Evolutionary conservation across 306 rosid genomes (phyloP).

Genomic region (cucumber (Cucumis sativus)): DNA sequence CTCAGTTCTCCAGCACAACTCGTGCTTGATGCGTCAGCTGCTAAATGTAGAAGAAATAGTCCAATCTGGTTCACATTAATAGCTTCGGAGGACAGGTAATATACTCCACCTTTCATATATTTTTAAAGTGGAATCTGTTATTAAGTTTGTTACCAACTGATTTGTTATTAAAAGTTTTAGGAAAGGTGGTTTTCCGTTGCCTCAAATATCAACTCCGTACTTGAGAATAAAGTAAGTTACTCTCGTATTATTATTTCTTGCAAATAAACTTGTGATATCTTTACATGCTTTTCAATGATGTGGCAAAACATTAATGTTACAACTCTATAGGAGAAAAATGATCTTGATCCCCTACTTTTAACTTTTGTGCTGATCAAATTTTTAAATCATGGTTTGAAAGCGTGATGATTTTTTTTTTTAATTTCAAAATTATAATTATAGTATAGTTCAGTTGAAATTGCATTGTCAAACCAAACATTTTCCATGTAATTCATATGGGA

Average conservation of each 20-base stretch:
- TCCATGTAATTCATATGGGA: not conserved
- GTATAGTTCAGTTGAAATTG: not conserved
- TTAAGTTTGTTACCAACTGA: constrained; percentile 16
- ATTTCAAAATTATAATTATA: not conserved
- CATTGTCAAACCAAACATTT: not conserved
- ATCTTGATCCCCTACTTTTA: not conserved
- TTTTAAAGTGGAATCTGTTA: not conserved
- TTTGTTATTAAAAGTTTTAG: constrained; percentile 30
- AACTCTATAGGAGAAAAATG: not conserved
- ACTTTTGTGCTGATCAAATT: not conserved
- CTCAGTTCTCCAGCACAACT: constrained; percentile 43
- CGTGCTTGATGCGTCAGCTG: constrained; percentile 43
- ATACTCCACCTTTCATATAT: not conserved
- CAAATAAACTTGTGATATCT: not conserved
- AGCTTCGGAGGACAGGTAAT: constrained; percentile 84
- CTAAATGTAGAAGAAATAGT: constrained; percentile 35
- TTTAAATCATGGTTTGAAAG: not conserved
- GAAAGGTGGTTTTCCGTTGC: constrained; percentile 81
- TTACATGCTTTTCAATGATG: not conserved
- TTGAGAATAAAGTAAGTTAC: constrained; percentile 71
- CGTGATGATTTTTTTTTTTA: not conserved
- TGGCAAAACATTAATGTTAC: not conserved
- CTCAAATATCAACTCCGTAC: constrained; percentile 77
- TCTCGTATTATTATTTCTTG: constrained; percentile 11
- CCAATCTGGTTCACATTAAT: constrained; percentile 93